Evolutionary conservation across 306 rosid species (phyloP).

Genomic region (Erythrophleum fordii): DNA sequence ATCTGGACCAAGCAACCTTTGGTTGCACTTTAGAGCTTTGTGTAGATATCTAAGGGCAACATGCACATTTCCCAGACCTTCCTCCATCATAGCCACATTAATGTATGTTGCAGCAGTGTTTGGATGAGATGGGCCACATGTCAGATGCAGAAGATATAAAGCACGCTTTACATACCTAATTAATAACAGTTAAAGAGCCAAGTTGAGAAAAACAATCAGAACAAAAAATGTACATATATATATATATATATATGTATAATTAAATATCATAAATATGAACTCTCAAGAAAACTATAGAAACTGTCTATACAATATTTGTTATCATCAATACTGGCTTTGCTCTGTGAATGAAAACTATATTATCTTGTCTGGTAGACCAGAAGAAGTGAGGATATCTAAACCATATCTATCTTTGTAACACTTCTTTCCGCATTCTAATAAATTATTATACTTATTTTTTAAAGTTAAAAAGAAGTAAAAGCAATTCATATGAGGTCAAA

Average conservation of each 20-base stretch:
- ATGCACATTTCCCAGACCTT: conserved; percentile 96
- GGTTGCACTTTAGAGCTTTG: conserved; percentile 97
- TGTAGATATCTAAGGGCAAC: conserved; percentile 98
- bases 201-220: conserved; percentile 30
- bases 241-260: too few relatives aligned
- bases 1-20: conserved; percentile 89
- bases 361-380: not conserved
- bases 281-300: conserved; percentile 3
- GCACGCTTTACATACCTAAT: conserved; percentile 97
- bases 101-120: conserved; percentile 99
- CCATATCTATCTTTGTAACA: conserved; percentile 26
- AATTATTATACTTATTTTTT: not conserved
- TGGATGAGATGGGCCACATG: conserved; percentile 99
- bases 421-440: conserved; percentile 24
- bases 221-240: conserved; percentile 27
- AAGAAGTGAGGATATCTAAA: not conserved
- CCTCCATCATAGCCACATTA: conserved; percentile 99
- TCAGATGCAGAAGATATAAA: conserved; percentile 93
- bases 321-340: not conserved
- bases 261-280: not conserved
- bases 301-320: not conserved
- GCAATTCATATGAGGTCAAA: not conserved
- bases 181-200: conserved; percentile 36
- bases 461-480: not conserved
- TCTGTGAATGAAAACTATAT: not conserved